phyloP scores from a whole-genome alignment of 108 stramenopile species.

The Nitzschia sp. region DNA sequence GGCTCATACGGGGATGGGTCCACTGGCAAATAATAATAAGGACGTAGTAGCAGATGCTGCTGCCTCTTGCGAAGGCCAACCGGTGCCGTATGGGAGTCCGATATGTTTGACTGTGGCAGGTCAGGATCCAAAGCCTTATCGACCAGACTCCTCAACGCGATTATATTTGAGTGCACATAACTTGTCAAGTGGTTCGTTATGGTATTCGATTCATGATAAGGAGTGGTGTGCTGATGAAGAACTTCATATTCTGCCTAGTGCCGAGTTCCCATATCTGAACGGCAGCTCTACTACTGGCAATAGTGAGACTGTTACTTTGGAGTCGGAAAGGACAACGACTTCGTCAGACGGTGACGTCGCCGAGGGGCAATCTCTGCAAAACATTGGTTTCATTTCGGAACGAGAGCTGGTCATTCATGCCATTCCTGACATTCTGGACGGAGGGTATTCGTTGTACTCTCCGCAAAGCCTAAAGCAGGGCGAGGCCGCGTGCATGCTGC shows the following conservation, averaged over 20 bases:
- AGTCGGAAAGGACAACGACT: not conserved
- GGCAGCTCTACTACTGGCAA: too few species aligned
- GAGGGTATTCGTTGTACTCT: not conserved
- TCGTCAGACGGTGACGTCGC: not conserved
- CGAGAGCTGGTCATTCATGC: constrained; percentile 11
- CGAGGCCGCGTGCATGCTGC: not conserved
- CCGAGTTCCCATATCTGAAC: not conserved
- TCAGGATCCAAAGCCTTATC: not conserved
- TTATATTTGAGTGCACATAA: not conserved
- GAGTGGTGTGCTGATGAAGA: constrained; percentile 3
- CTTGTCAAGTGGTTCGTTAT: constrained; percentile 3
- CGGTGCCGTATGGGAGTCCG: not conserved
- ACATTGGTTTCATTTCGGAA: not conserved
- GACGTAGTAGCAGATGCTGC: too few species aligned
- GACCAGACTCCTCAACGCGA: not conserved
- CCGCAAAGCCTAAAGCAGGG: constrained; percentile 1
- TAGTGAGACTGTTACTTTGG: not conserved
- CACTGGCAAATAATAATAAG: not conserved
- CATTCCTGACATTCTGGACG: constrained; percentile 4
- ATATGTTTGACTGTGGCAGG: not conserved
- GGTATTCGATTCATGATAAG: constrained; percentile 10
- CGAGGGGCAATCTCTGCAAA: not conserved
- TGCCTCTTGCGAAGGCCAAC: not conserved
- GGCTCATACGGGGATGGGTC: not conserved
- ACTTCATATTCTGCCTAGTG: not conserved